Percentiles rank a stretch among this genome's conserved stretches.
phyloP scores from a whole-genome alignment of 2,329 filamentous ascomycete genomes.

The Monilinia fructigena region DNA sequence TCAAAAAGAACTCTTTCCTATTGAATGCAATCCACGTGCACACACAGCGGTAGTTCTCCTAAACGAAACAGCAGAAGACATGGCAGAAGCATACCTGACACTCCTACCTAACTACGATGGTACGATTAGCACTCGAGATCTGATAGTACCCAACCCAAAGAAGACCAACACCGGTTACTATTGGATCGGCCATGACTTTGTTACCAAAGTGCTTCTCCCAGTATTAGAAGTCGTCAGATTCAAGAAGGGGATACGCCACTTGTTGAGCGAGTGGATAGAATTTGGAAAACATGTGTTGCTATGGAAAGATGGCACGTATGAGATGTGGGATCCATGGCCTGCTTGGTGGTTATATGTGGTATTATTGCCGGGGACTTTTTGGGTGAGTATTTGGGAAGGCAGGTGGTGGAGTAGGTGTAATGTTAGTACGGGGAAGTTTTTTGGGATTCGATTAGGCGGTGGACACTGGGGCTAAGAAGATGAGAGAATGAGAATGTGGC shows the following conservation, averaged over 20 bases:
- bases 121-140: constrained; percentile 12
- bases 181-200: constrained; percentile 67
- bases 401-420: constrained; percentile 63
- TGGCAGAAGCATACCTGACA: constrained; percentile 52
- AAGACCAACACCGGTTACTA: constrained; percentile 47
- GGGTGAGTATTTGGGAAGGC: constrained; percentile 45
- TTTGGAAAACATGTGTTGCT: constrained; percentile 45
- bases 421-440: constrained; percentile 64
- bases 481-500: not conserved
- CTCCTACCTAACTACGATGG: constrained; percentile 41
- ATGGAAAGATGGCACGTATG: constrained; percentile 57
- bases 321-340: constrained; percentile 55
- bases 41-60: constrained; percentile 68
- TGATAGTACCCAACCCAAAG: constrained; percentile 34
- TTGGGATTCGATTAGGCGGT: constrained; percentile 35
- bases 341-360: constrained; percentile 57
- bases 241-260: constrained; percentile 31
- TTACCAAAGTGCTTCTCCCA: constrained; percentile 49
- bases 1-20: constrained; percentile 56
- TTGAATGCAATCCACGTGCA: constrained; percentile 69
- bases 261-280: constrained; percentile 32
- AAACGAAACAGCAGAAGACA: constrained; percentile 44
- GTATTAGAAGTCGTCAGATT: constrained; percentile 40
- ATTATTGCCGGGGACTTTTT: constrained; percentile 55
- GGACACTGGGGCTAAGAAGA: not conserved